Conservation (phyloP, 305 asterid species). For the Solanum hybrid region DNA sequence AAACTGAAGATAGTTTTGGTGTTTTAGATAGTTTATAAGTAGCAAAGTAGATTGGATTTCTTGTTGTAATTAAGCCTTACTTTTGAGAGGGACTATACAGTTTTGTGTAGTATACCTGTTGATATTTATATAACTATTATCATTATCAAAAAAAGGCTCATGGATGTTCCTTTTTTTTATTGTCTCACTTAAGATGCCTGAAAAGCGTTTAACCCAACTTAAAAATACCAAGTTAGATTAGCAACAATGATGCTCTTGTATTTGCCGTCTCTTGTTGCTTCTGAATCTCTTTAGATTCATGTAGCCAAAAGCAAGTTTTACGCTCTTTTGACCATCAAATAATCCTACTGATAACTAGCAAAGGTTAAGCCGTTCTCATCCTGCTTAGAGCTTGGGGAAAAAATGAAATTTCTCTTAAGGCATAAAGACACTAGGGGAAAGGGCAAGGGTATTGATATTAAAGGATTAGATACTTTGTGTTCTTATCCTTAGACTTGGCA, state of each 20-base stretch:
- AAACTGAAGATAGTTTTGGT: background rate
- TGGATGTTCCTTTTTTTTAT: background rate
- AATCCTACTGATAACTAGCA: background rate
- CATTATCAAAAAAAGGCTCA: background rate
- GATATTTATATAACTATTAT: background rate
- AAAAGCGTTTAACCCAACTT: background rate
- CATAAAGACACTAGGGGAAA: background rate
- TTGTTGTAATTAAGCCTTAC: background rate
- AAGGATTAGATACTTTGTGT: background rate
- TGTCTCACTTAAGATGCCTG: background rate
- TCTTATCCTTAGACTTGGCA: background rate
- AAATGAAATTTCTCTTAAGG: background rate
- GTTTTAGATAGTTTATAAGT: background rate
- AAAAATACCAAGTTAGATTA: background rate
- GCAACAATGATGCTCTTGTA: background rate
- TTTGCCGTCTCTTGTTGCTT: background rate
- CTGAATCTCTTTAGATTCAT: background rate
- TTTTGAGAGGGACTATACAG: background rate
- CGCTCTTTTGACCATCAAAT: background rate
- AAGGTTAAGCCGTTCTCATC: background rate
- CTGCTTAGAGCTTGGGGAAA: background rate
- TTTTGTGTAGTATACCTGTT: background rate
- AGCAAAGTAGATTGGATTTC: background rate
- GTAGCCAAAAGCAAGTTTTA: background rate
- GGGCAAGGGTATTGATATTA: background rate